Evolutionary conservation across 768 basidiomycete species (phyloP).

Genomic region (Macrolepiota dolichaula): DNA sequence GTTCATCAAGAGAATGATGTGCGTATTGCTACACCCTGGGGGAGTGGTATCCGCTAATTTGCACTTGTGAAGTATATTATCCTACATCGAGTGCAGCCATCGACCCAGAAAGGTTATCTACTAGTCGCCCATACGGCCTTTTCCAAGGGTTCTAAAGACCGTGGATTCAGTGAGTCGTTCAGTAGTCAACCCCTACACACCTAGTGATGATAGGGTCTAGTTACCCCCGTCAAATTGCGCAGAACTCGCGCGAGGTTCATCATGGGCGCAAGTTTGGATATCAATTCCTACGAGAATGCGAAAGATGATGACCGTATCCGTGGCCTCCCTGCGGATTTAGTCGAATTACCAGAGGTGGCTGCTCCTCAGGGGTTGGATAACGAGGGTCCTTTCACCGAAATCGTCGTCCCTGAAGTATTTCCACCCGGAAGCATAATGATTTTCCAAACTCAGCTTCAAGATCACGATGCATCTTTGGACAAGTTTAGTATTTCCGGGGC

Average conservation of each 20-base stretch:
- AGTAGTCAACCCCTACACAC: neutral
- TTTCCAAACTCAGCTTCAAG: slow-evolving; percentile 82
- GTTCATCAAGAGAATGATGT: slow-evolving; percentile 97
- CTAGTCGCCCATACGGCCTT: slow-evolving; percentile 93
- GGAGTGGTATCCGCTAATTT: neutral
- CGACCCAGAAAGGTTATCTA: slow-evolving; percentile 87
- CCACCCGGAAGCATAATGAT: slow-evolving; percentile 96
- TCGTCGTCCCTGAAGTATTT: slow-evolving; percentile 83
- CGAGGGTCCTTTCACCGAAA: slow-evolving; percentile 72
- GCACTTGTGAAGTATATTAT: slow-evolving; percentile 73
- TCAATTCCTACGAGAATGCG: slow-evolving; percentile 55
- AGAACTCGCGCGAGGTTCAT: slow-evolving; percentile 80
- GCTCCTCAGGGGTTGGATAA: slow-evolving; percentile 61
- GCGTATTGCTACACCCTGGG: slow-evolving; percentile 28
- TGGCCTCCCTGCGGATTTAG: slow-evolving; percentile 70
- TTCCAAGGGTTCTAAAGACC: slow-evolving; percentile 73
- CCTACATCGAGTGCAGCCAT: slow-evolving; percentile 87
- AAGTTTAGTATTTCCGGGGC: slow-evolving; percentile 67
- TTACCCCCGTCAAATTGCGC: slow-evolving; percentile 79
- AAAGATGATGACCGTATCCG: slow-evolving; percentile 52
- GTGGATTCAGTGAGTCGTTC: slow-evolving; percentile 66
- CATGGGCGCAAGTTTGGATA: slow-evolving; percentile 70
- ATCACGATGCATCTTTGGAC: slow-evolving; percentile 70
- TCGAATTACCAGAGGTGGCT: slow-evolving; percentile 57
- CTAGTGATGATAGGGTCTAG: slow-evolving; percentile 34